Percentiles rank a stretch among this genome's conserved stretches.
These are phyloP conservation scores for Solanum raphanifolium DNA, from an alignment of 257 asterid species.

Conservation along the genomic window DNA sequence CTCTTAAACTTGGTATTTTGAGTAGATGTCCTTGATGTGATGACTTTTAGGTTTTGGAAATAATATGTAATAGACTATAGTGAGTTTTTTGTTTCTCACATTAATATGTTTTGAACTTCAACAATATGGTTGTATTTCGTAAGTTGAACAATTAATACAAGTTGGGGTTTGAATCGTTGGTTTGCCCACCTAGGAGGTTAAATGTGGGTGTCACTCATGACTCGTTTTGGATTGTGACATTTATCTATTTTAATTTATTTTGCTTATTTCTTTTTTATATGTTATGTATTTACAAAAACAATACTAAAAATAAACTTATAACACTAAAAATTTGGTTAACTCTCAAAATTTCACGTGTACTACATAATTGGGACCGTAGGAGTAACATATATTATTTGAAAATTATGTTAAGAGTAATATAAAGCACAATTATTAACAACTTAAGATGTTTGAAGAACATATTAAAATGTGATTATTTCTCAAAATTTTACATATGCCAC, in stretches of 20 bases:
- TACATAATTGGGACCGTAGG: not conserved
- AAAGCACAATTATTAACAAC: not conserved
- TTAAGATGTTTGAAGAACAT: not conserved
- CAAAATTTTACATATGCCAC: not conserved
- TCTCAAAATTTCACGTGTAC: not conserved
- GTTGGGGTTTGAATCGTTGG: too few relatives aligned
- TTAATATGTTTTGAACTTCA: too few relatives aligned
- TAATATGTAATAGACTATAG: too few relatives aligned
- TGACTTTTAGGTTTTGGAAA: too few relatives aligned
- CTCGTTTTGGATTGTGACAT: not conserved
- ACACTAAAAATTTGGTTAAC: not conserved
- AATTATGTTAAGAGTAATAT: not conserved
- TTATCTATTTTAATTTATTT: too few relatives aligned
- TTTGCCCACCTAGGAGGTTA: too few relatives aligned
- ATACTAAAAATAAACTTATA: not conserved
- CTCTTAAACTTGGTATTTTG: too few relatives aligned
- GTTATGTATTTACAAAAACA: not conserved
- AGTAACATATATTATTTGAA: not conserved
- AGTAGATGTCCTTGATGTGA: too few relatives aligned
- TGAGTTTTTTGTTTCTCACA: too few relatives aligned
- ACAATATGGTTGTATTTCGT: too few relatives aligned
- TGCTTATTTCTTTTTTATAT: too few relatives aligned
- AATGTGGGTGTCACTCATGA: not conserved
- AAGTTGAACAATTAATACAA: too few relatives aligned
- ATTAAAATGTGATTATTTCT: not conserved